A percentile compares a stretch with the other conserved stretches of the same genome.
Evolutionary conservation across 768 basidiomycete species (phyloP).

Genomic region (Rhodotorula toruloides): DNA sequence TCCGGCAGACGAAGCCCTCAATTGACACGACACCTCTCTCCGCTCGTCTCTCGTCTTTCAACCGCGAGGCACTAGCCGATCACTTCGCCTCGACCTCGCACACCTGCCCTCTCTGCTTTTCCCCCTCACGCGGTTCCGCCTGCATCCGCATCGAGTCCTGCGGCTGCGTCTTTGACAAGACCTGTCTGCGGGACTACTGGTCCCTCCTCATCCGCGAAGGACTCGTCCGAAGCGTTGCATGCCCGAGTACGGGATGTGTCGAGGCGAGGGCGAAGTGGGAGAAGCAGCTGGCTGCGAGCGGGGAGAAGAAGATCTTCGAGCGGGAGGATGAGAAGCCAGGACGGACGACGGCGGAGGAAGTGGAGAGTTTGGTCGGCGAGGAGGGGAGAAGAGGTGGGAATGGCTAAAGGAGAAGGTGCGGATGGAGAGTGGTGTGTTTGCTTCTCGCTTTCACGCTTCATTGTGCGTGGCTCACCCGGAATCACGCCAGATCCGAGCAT

Average conservation of each 20-base stretch:
- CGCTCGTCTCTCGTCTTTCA: neutral
- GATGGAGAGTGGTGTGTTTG: slow-evolving; percentile 38
- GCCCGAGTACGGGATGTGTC: slow-evolving; percentile 36
- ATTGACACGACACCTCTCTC: neutral
- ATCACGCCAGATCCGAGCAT: slow-evolving; percentile 36
- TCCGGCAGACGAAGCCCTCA: neutral
- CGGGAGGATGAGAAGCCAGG: slow-evolving; percentile 15
- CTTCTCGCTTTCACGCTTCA: neutral
- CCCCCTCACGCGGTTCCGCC: slow-evolving; percentile 5
- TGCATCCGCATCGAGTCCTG: slow-evolving; percentile 16
- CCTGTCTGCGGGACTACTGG: slow-evolving; percentile 39
- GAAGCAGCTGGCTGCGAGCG: neutral
- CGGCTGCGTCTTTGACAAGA: slow-evolving; percentile 32
- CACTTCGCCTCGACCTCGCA: slow-evolving; percentile 7
- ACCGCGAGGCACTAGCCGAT: neutral
- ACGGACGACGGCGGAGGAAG: slow-evolving; percentile 12
- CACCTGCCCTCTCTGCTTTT: slow-evolving; percentile 23
- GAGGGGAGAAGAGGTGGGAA: slow-evolving; percentile 35
- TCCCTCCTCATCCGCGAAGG: slow-evolving; percentile 41
- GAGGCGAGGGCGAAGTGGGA: slow-evolving; percentile 25
- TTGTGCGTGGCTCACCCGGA: neutral
- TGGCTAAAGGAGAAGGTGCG: slow-evolving; percentile 39
- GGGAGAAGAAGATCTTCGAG: neutral
- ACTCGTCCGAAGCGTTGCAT: slow-evolving; percentile 35
- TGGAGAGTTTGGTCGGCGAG: slow-evolving; percentile 33